Evolutionary conservation across 345 rosid species (phyloP).

Genomic region (Ricinus communis): DNA sequence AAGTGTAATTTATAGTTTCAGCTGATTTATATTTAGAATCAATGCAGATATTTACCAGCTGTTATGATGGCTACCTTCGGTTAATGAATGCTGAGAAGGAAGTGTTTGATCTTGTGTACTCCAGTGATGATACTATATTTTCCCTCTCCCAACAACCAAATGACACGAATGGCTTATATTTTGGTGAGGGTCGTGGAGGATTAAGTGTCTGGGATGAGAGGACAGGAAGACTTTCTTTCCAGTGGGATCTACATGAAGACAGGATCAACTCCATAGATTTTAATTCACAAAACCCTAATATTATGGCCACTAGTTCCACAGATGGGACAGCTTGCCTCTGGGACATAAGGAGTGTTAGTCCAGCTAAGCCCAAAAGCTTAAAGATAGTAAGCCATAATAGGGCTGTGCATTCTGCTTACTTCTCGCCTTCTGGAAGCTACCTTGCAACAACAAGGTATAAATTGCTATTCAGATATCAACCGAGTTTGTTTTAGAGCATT

Average conservation of each 20-base stretch:
- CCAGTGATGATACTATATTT: conserved; percentile 48
- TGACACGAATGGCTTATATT: conserved; percentile 51
- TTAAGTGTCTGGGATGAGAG: conserved; percentile 62
- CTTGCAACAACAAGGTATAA: conserved; percentile 77
- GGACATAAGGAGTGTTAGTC: conserved; percentile 67
- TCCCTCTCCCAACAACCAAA: conserved; percentile 59
- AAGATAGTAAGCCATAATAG: conserved; percentile 43
- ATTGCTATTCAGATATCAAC: no score
- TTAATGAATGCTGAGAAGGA: conserved; percentile 78
- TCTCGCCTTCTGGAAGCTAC: conserved; percentile 76
- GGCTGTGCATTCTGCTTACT: conserved; percentile 79
- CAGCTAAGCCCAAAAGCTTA: conserved; percentile 39
- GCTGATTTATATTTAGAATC: conserved; percentile 5
- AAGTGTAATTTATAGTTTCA: neutral
- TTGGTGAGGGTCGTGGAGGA: conserved; percentile 59
- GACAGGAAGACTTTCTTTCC: conserved; percentile 41
- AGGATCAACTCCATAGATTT: conserved; percentile 84
- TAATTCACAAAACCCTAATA: conserved; percentile 48
- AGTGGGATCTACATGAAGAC: conserved; percentile 59
- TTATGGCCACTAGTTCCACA: conserved; percentile 78
- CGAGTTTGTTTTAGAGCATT: neutral
- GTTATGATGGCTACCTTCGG: conserved; percentile 70
- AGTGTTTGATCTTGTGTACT: conserved; percentile 60
- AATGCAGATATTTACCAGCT: conserved; percentile 59
- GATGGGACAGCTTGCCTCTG: conserved; percentile 80